A percentile compares a stretch with the other conserved stretches of the same genome.
phyloP scores from a whole-genome alignment of 1,139 yeast genomes.

The Candida sanyaensis region DNA sequence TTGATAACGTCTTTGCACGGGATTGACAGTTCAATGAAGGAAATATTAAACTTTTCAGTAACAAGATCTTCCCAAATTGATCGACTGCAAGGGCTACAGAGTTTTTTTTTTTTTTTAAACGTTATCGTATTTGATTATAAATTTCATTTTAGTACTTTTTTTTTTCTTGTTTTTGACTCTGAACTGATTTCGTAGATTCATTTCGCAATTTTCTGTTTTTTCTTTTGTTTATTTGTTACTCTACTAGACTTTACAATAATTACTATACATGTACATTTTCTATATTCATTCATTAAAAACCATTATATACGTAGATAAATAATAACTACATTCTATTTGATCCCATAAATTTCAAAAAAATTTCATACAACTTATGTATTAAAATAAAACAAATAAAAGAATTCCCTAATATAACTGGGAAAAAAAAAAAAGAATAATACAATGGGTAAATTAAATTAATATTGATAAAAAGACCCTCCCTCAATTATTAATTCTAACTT shows the following conservation, averaged over 20 bases:
- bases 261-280: background rate
- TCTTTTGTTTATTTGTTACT: background rate
- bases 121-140: background rate
- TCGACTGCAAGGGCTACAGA: background rate
- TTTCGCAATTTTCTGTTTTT: too few species aligned
- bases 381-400: too few species aligned
- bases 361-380: too few species aligned
- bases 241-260: background rate
- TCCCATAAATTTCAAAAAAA: background rate
- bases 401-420: too few species aligned
- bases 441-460: background rate
- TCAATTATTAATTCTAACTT: conserved; percentile 3
- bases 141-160: background rate
- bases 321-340: background rate
- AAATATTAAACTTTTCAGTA: too few species aligned
- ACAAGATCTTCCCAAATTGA: too few species aligned
- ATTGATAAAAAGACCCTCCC: background rate
- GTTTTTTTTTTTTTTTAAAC: background rate
- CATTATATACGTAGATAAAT: background rate
- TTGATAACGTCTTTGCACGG: too few species aligned
- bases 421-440: background rate
- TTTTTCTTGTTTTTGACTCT: background rate
- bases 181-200: background rate
- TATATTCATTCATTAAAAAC: background rate
- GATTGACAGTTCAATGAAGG: too few species aligned